Evolutionary conservation across 2,329 filamentous ascomycete genomes (phyloP).

Genomic region (Colletotrichum tabaci): DNA sequence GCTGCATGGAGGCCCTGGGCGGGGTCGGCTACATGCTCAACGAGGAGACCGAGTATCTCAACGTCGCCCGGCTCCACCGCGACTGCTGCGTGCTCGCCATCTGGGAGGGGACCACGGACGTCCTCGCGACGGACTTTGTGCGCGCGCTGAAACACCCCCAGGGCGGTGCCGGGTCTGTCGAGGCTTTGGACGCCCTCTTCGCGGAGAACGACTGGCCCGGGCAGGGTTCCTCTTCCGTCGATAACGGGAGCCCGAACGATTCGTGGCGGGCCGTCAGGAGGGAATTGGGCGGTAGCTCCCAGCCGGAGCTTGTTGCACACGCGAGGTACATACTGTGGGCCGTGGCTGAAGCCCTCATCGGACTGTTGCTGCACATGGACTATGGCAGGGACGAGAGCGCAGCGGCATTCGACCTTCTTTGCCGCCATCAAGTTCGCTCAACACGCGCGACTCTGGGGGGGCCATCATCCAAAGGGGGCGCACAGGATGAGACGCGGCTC

Average conservation of each 20-base stretch:
- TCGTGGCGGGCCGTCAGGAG: constrained; percentile 59
- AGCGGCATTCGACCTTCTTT: constrained; percentile 57
- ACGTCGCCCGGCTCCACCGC: constrained; percentile 76
- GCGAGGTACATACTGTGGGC: constrained; percentile 62
- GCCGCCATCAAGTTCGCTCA: constrained; percentile 23
- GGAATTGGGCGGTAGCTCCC: constrained; percentile 52
- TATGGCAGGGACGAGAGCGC: constrained; percentile 53
- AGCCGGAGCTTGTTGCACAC: constrained; percentile 60
- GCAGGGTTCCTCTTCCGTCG: constrained; percentile 20
- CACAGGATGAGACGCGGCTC: not conserved
- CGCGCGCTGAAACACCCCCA: constrained; percentile 62
- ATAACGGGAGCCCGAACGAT: constrained; percentile 48
- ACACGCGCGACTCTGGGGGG: constrained; percentile 39
- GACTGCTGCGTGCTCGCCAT: constrained; percentile 76
- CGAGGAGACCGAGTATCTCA: constrained; percentile 71
- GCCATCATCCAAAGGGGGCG: too few relatives aligned
- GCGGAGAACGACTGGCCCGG: constrained; percentile 45
- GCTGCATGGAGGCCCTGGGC: constrained; percentile 75
- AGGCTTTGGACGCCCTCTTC: constrained; percentile 59
- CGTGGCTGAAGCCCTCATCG: constrained; percentile 61
- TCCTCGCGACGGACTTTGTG: constrained; percentile 64
- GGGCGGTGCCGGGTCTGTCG: constrained; percentile 53
- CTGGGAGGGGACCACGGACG: constrained; percentile 82
- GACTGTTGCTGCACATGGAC: constrained; percentile 60
- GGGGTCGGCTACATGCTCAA: constrained; percentile 78